Conservation (phyloP, 2,329 filamentous ascomycete genomes). For the Cordyceps javanica region DNA sequence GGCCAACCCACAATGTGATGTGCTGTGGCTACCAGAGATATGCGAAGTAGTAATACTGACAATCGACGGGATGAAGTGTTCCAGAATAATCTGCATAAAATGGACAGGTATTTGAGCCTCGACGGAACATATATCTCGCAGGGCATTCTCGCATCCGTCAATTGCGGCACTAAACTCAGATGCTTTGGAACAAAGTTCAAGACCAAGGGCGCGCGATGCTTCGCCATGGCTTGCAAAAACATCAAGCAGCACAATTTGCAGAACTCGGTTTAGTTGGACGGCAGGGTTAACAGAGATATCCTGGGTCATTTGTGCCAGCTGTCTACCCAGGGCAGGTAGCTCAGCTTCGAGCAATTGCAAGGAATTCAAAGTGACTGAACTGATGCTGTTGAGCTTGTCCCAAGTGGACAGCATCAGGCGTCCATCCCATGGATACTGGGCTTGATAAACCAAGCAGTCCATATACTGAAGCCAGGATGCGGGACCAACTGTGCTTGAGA, state of each 20-base stretch:
- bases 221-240: conserved; percentile 35
- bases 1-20: conserved; percentile 43
- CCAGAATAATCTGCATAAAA: conserved; percentile 22
- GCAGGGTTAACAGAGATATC: conserved; percentile 46
- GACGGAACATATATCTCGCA: background rate
- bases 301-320: conserved; percentile 43
- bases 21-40: conserved; percentile 15
- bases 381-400: conserved; percentile 45
- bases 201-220: conserved; percentile 23
- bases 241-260: conserved; percentile 40
- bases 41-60: conserved; percentile 33
- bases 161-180: conserved; percentile 5
- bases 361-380: conserved; percentile 50
- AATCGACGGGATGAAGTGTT: conserved; percentile 41
- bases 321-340: conserved; percentile 52
- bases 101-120: background rate
- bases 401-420: conserved; percentile 42
- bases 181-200: conserved; percentile 21
- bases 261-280: conserved; percentile 38
- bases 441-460: conserved; percentile 38
- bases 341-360: conserved; percentile 60
- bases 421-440: conserved; percentile 34
- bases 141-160: conserved; percentile 15
- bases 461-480: conserved; percentile 40
- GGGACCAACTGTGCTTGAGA: conserved; percentile 28